Evolutionary conservation across 1,284 basidiomycete species (phyloP), one percentile per base, ranked within the genome.

Genomic region (Cerioporus squamosus): DNA sequence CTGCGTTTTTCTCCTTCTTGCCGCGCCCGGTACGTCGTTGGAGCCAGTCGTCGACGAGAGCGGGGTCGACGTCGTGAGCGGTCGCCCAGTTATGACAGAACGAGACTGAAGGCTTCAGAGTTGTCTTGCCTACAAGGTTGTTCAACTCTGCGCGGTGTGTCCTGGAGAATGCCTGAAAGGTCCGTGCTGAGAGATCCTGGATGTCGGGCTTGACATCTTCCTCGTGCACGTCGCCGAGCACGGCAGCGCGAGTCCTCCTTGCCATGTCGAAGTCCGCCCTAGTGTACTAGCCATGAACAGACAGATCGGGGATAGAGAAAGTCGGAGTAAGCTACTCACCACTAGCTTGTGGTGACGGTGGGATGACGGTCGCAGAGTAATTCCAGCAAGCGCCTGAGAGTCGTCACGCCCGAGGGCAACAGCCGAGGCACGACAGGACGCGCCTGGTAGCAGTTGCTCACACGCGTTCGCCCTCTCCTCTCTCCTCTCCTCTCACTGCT

Each of bases 41-140:
- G 17, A 56, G 26, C 59, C 59, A 60, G 47, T 60, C 55, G 22
- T 46, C n/a, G 26, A 60, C 54, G 42, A 31, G 17, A 20, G 43
- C n/a, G 6, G 53, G 51, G 38, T 60, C 47, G 10, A 60, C 18
- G 43, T 45, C 24, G 23, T 39, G 55, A 4, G 39, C 23, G 6
- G 17, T 5, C 8, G 59, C 53, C 59, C 59, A 60, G 24, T n/a
- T 17, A 17, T 29, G 9, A 24, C 53, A 55, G 22, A 53, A 56
- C 3, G 46, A 38, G 3, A 26, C 15, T n/a, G 59, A 26, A 1
- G 49, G 36, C 5, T 18, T 40, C 3, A 39, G n/a, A 26, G 47
- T n/a, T 4, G n/a, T 3, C 3, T 18, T n/a, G 1, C 15, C 24
- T 10, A 60, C 44, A 8, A 51, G 22, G 2, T 10, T 40, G 23